These are phyloP conservation scores for Verticillium klebahnii DNA, from an alignment of 2,329 filamentous ascomycete genomes.

Conservation along the genomic window DNA sequence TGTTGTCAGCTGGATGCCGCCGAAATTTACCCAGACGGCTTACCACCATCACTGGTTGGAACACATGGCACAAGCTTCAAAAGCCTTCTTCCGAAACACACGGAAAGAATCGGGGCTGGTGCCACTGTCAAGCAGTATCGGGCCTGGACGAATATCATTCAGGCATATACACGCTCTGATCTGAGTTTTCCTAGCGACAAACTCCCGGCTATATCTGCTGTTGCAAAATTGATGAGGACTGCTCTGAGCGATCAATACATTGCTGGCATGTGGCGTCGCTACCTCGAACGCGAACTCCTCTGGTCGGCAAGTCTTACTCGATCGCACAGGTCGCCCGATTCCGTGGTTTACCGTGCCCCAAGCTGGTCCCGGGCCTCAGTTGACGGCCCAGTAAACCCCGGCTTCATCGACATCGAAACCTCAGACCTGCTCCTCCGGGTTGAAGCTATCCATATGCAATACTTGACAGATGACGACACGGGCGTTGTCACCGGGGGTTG, in stretches of 20 bases:
- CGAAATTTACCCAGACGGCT: no score
- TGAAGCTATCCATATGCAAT: background rate
- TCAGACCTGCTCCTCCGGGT: background rate
- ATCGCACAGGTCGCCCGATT: background rate
- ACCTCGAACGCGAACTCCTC: conserved; percentile 4
- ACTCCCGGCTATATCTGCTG: conserved; percentile 5
- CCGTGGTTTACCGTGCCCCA: background rate
- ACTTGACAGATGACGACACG: background rate
- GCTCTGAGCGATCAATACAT: conserved; percentile 7
- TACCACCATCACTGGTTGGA: no score
- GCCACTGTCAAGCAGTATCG: background rate
- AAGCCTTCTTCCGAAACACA: no score
- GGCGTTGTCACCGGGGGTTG: no score
- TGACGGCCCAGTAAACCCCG: background rate
- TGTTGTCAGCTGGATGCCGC: background rate
- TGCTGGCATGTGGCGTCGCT: conserved; percentile 9
- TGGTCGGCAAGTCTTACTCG: background rate
- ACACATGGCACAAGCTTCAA: no score
- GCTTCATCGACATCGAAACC: background rate
- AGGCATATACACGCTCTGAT: background rate
- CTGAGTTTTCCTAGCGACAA: conserved; percentile 8
- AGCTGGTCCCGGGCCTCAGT: background rate
- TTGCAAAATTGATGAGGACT: conserved; percentile 5
- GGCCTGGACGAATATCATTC: conserved; percentile 3
- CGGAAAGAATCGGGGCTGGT: background rate